A percentile compares a stretch with the other conserved stretches of the same genome.
phyloP scores from a whole-genome alignment of 495 filamentous ascomycete species.

The Neurospora tetraspora region DNA sequence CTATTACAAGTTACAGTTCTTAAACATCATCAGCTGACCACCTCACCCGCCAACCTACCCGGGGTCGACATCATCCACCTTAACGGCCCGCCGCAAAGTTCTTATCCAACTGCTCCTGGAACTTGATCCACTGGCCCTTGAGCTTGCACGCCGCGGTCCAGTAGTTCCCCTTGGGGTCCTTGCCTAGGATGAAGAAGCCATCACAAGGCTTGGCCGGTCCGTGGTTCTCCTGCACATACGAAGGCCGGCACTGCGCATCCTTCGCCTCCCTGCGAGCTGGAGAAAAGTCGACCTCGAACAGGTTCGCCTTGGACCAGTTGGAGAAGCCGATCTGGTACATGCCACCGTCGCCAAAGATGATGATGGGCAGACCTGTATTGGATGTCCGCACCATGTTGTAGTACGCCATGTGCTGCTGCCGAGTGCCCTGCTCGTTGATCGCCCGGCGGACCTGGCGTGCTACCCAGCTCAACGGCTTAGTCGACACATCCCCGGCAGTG shows the following conservation, averaged over 20 bases:
- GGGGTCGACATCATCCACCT: not conserved
- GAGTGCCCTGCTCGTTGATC: slow-evolving; percentile 36
- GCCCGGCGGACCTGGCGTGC: slow-evolving; percentile 27
- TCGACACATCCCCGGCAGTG: slow-evolving; percentile 21
- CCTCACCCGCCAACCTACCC: not conserved
- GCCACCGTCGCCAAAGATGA: slow-evolving; percentile 30
- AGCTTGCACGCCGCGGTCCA: slow-evolving; percentile 31
- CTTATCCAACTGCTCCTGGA: slow-evolving; percentile 23
- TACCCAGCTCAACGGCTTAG: slow-evolving; percentile 31
- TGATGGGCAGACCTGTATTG: slow-evolving; percentile 11
- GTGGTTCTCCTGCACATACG: slow-evolving; percentile 25
- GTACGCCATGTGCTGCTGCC: slow-evolving; percentile 33
- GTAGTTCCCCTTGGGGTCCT: slow-evolving; percentile 40
- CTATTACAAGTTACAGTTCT: too few species aligned
- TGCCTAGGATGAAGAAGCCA: slow-evolving; percentile 35
- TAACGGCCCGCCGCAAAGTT: slow-evolving; percentile 2
- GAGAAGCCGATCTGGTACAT: slow-evolving; percentile 32
- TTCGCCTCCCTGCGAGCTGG: slow-evolving; percentile 16
- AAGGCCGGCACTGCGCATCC: slow-evolving; percentile 2
- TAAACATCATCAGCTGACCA: too few species aligned
- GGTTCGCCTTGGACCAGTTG: slow-evolving; percentile 34
- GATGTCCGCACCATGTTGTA: slow-evolving; percentile 16
- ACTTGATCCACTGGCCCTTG: slow-evolving; percentile 22
- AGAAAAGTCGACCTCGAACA: slow-evolving; percentile 35
- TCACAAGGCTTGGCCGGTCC: slow-evolving; percentile 18